Base-by-base conservation (phyloP, 352 stramenopile genomes). In the Thraustochytrium sp. region DNA sequence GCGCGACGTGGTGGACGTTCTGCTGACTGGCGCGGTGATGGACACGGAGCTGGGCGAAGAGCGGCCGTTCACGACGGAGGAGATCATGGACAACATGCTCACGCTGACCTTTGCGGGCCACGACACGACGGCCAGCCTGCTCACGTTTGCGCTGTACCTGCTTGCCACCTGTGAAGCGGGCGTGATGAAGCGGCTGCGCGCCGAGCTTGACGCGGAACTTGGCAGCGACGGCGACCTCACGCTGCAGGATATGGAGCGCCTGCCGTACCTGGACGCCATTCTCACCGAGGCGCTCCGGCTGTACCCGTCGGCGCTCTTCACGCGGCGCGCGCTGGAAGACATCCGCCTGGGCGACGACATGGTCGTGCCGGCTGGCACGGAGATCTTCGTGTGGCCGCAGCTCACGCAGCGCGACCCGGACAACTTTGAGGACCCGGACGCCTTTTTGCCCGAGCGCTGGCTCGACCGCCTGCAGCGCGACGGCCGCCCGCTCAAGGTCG, bases 391-490 rank as follows among this genome's bases (percentile, higher is more conserved):
- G 38, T 82, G n/a, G 23, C 72, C 72, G 38, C 38, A 82, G 23
- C 36, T 48, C 29, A 73, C 38, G 23, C 72, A 82, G 23, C 49
- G 72, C n/a, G 55, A 82, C 72, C 48, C 46, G 55, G n/a, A 46
- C 36, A 73, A 82, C 55, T 82, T 29, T 2, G 38, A 61, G n/a
- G n/a, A 75, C 11, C 72, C 72, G 31, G 29, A 72, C 26, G 72
- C n/a, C 23, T 82, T 82, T 75, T n/a, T 82, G 16, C 72, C 72
- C 16, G 72, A 82, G 55, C 72, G 72, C n/a, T 82, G 72, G 72
- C 8, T 76, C 8, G 72, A 82, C 31, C 38, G 38, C 8, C 23
- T 38, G 9, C n/a, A 29, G 8, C n/a, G 16, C n/a, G 72, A 82
- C 23, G 29, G 5, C 1, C 38, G n/a, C 8, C n/a, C 26, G 23